These are phyloP conservation scores for Penicillium steckii DNA, from an alignment of 495 filamentous ascomycete genomes.

Conservation along the genomic window DNA sequence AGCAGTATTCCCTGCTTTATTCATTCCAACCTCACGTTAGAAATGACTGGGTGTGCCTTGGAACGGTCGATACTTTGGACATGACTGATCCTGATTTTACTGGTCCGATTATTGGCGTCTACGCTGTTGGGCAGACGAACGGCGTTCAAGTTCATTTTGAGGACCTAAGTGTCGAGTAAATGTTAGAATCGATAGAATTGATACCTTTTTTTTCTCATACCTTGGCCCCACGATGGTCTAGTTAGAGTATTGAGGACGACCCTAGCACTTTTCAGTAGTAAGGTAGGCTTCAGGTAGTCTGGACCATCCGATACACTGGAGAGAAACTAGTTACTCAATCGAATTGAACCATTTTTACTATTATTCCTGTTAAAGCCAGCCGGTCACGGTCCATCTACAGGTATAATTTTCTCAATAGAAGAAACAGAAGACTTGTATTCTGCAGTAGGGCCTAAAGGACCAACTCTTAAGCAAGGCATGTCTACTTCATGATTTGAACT, in stretches of 20 bases:
- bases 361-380: conserved; percentile 1
- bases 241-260: conserved; percentile 4
- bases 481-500: conserved; percentile 3
- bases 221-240: conserved; percentile 2
- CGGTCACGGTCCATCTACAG: conserved; percentile 3
- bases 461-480: background rate
- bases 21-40: background rate
- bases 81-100: conserved; percentile 21
- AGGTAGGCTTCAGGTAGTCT: conserved; percentile 3
- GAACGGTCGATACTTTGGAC: conserved; percentile 9
- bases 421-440: conserved; percentile 3
- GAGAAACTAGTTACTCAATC: conserved; percentile 2
- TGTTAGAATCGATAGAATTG: conserved; percentile 3
- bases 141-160: conserved; percentile 1
- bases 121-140: conserved; percentile 6
- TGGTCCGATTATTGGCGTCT: conserved; percentile 20
- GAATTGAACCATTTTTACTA: conserved; percentile 5
- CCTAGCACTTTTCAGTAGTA: conserved; percentile 2
- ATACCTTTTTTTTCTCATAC: conserved; percentile 2
- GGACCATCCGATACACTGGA: conserved; percentile 1
- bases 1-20: background rate
- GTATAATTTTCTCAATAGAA: conserved; percentile 2
- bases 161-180: conserved; percentile 3
- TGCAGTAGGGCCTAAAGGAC: conserved; percentile 1
- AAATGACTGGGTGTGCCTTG: conserved; percentile 1